These are phyloP conservation scores for Uromyces viciae-fabae DNA, from an alignment of 1,284 basidiomycete genomes.

Conservation along the genomic window DNA sequence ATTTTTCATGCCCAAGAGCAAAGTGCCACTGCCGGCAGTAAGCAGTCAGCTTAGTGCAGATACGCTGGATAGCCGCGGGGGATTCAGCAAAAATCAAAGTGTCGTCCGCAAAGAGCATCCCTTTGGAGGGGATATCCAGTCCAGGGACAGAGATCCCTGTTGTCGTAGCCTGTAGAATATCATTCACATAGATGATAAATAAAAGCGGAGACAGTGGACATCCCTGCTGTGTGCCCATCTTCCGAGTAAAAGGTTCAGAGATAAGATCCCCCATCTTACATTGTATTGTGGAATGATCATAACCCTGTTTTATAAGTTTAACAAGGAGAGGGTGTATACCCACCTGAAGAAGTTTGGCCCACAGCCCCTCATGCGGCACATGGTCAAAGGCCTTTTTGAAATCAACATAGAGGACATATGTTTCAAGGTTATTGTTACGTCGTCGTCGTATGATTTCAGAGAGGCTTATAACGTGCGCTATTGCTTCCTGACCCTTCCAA, in stretches of 20 bases:
- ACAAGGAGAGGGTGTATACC: background rate
- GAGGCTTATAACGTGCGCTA: background rate
- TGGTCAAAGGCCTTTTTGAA: constrained; percentile 33
- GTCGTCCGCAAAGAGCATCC: constrained; percentile 27
- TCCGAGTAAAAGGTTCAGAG: background rate
- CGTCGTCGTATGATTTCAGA: background rate
- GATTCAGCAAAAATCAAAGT: background rate
- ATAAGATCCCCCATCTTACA: background rate
- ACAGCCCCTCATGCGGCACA: constrained; percentile 24
- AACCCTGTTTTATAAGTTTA: background rate
- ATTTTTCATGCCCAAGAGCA: constrained; percentile 9
- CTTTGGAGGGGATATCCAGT: background rate
- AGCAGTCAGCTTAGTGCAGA: background rate
- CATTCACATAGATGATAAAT: constrained; percentile 30
- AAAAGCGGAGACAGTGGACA: constrained; percentile 16
- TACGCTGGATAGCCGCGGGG: background rate
- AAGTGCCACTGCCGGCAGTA: constrained; percentile 17
- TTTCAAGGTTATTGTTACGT: background rate
- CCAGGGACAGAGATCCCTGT: background rate
- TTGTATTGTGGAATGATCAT: background rate
- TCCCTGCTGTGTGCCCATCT: background rate
- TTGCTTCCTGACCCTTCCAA: background rate
- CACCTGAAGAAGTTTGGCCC: background rate
- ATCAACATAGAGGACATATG: constrained; percentile 11
- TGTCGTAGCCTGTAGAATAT: background rate